Conservation (phyloP, 192 early-diverging fungal genomes). For the Entrophospora sp. region DNA sequence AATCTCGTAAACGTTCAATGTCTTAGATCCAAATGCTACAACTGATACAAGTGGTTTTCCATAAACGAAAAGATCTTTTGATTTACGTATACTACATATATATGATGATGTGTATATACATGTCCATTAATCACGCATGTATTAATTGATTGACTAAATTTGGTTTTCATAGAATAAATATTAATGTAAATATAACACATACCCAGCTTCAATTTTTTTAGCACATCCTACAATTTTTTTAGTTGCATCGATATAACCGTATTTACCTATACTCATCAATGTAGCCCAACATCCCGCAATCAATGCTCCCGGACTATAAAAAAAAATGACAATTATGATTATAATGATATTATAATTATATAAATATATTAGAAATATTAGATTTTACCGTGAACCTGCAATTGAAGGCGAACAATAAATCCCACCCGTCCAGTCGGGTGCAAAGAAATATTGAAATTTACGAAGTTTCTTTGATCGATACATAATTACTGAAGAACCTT, state of each 20-base stretch:
- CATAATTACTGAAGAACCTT: slow-evolving; percentile 95
- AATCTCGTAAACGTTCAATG: slow-evolving; percentile 76
- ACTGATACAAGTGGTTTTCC: slow-evolving; percentile 77
- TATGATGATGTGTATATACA: neutral
- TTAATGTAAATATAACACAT: neutral
- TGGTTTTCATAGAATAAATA: neutral
- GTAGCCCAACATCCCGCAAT: slow-evolving; percentile 96
- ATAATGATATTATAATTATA: neutral
- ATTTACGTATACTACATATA: slow-evolving; percentile 33
- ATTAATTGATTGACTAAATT: neutral
- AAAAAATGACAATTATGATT: neutral
- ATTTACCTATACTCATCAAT: slow-evolving; percentile 76
- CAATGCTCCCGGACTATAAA: slow-evolving; percentile 68
- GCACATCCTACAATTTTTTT: slow-evolving; percentile 61
- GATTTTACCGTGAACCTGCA: slow-evolving; percentile 70
- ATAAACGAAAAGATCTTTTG: slow-evolving; percentile 67
- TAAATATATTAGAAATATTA: neutral
- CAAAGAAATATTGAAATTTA: slow-evolving; percentile 87
- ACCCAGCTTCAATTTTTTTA: slow-evolving; percentile 40
- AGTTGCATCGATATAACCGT: slow-evolving; percentile 78
- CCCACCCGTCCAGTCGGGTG: slow-evolving; percentile 90
- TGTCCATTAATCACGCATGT: too few species aligned
- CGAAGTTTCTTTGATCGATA: slow-evolving; percentile 70
- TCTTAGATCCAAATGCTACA: slow-evolving; percentile 72
- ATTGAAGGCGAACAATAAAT: slow-evolving; percentile 91